Percentiles rank a stretch among this genome's conserved stretches.
phyloP scores from a whole-genome alignment of 306 rosid species.

The Fragaria vesca region DNA sequence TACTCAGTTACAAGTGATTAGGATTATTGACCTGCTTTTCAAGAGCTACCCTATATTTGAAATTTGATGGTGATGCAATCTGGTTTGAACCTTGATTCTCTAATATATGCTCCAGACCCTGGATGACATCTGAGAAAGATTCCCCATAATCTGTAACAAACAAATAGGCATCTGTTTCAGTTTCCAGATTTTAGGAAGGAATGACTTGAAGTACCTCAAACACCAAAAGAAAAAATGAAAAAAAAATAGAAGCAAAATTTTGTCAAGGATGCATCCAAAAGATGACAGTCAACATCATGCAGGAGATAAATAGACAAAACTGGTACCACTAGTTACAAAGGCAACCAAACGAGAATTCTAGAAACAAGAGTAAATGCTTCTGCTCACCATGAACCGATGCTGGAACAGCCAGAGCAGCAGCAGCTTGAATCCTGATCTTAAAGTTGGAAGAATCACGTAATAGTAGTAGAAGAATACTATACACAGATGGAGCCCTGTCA shows the following conservation, averaged over 20 bases:
- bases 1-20: slow-evolving; percentile 13
- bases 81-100: slow-evolving; percentile 67
- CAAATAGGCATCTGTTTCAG: slow-evolving; percentile 22
- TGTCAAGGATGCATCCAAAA: not conserved
- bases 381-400: slow-evolving; percentile 57
- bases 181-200: slow-evolving; percentile 5
- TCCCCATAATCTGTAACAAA: slow-evolving; percentile 69
- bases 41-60: slow-evolving; percentile 80
- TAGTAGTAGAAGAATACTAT: slow-evolving; percentile 75
- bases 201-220: not conserved
- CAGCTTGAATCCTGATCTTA: slow-evolving; percentile 96
- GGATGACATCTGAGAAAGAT: slow-evolving; percentile 76
- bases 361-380: slow-evolving; percentile 16
- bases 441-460: slow-evolving; percentile 81
- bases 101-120: slow-evolving; percentile 62
- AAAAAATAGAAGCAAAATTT: not conserved
- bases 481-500: slow-evolving; percentile 77
- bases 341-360: not conserved
- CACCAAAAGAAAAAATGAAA: not conserved
- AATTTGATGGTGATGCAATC: slow-evolving; percentile 70
- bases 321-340: not conserved
- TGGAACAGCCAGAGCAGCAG: slow-evolving; percentile 93
- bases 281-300: not conserved
- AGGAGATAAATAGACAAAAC: not conserved
- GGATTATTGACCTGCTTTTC: slow-evolving; percentile 78